Evolutionary conservation across 2,329 filamentous ascomycete species (phyloP), one percentile per base, ranked within the genome.

Genomic region (Cordyceps cateniannulata): DNA sequence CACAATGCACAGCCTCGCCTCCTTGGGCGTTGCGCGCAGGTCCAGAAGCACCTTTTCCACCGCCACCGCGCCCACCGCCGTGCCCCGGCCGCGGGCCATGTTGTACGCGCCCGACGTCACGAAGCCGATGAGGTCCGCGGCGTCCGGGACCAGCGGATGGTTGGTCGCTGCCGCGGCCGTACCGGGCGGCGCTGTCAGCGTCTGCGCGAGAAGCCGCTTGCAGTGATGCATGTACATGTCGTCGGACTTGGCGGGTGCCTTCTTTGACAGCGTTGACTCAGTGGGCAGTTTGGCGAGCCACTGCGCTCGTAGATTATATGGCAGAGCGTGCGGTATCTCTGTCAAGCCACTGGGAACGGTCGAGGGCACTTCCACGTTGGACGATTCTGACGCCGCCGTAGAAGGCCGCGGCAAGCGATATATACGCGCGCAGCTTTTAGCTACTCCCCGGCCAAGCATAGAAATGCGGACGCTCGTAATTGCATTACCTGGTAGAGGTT

Each of bases 101-200:
- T 88, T 92, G 71, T 88, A 96, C 55, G 90, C 88, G 0, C 93
- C 95, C 1, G 88, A 89, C 2, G 92, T 97, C 25, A 97, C 87
- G 71, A 96, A 99, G 0, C 95, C 95, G 55, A 98, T 84, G 14
- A 98, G 79, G 70, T 97, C 90, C 24, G 83, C 79, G 63, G 86
- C 85, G 10, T 80, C 79, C 0, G 93, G 93, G n/a, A 92, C 85
- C 0, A 85, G 69, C 0, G 88, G 87, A 66, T 90, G 85, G 83
- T 88, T 69, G 63, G 73, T 77, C 14, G 69, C 75, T 20, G 73
- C 73, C 3, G 72, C 69, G 22, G 70, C 68, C 9, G 65, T 60
- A 5, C 47, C 63, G 22, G 66, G 73, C 8, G 67, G 73, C 35
- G 75, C 73, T 8, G 82, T 69, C 18, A 86, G 76, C 18, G 80